Percentiles rank a stretch among this genome's conserved stretches.
Evolutionary conservation across 768 basidiomycete species (phyloP).

Genomic region (Hygrophorus russula): DNA sequence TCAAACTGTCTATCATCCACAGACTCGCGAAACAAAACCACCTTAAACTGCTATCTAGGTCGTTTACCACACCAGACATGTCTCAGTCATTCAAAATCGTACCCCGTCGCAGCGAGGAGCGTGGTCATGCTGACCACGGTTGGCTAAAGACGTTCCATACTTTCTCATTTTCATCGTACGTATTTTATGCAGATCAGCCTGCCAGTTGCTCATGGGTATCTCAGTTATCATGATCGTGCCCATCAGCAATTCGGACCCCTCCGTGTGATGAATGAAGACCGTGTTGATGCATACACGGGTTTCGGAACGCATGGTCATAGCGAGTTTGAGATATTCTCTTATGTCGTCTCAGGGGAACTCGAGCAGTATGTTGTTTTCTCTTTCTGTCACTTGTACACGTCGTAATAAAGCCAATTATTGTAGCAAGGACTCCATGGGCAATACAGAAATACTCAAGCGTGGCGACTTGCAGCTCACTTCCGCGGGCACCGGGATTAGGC

Average conservation of each 20-base stretch:
- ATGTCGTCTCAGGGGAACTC: slow-evolving; percentile 67
- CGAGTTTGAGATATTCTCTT: slow-evolving; percentile 89
- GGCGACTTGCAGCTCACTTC: slow-evolving; percentile 90
- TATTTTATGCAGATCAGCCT: slow-evolving; percentile 13
- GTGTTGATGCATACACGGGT: slow-evolving; percentile 64
- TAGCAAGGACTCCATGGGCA: slow-evolving; percentile 88
- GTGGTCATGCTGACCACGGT: slow-evolving; percentile 68
- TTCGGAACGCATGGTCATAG: slow-evolving; percentile 81
- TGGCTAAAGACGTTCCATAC: slow-evolving; percentile 88
- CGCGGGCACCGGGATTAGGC: slow-evolving; percentile 84
- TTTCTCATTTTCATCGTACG: slow-evolving; percentile 63
- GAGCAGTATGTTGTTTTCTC: slow-evolving; percentile 53
- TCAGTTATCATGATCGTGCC: slow-evolving; percentile 47
- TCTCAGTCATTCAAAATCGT: slow-evolving; percentile 22
- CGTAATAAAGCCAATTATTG: neutral
- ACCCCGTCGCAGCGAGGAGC: slow-evolving; percentile 47
- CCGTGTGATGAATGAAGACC: slow-evolving; percentile 89
- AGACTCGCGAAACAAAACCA: too few species aligned
- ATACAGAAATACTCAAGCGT: slow-evolving; percentile 78
- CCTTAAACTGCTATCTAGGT: too few species aligned
- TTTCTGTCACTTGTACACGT: neutral
- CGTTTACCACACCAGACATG: too few species aligned
- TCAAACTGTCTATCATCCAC: too few species aligned
- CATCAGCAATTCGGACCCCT: slow-evolving; percentile 62
- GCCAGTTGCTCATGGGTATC: neutral